Base-by-base conservation (phyloP, 805 yeast species). In the Yamadazyma tumulicola region DNA sequence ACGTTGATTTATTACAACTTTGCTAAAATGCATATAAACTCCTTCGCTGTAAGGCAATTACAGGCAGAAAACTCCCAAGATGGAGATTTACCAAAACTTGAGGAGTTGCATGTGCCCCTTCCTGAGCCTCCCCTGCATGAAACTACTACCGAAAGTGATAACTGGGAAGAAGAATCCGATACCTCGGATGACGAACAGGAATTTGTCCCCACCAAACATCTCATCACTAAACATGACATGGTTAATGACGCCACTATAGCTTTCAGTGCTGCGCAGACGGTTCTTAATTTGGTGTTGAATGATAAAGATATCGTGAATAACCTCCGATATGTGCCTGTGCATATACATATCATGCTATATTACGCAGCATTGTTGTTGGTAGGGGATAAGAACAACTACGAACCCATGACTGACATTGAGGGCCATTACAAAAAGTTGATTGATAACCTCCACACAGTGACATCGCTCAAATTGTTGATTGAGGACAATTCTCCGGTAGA, bases 11-110 rank as follows among this genome's bases (percentile, higher is more conserved):
- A 81, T 49, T 81, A 81, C 49, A 80, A 81, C 48, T 81, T 80
- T 63, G 88, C 88, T 21, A 77, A 79, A 48, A 77, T 81, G 83
- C 82, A 80, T 51, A 75, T 81, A 20, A 81, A 81, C 50, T 77
- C 74, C 12, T 37, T 61, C 4, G 72, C 74, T 3, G 73, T 74
- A 5, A 51, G 77, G 21, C 62, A 60, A 24, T 53, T 72, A 11
- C 71, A 55, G 26, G 41, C 50, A 3, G 50, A 59, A 21, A 48
- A 59, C 2, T 42, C 28, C 22, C 29, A 15, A 1, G 63, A 44
- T 7, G 38, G 41, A 9, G 44, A 50, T 32, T 47, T 65, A 11
- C 72, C 72, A 0, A 61, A 55, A 26, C 59, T 68, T 61, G 47
- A 56, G 14, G 46, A 48, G 22, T 23, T 38, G 17, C 9, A 31